Base-by-base conservation (phyloP, 78 protist species). In the Chrysochromulina tobinii region DNA sequence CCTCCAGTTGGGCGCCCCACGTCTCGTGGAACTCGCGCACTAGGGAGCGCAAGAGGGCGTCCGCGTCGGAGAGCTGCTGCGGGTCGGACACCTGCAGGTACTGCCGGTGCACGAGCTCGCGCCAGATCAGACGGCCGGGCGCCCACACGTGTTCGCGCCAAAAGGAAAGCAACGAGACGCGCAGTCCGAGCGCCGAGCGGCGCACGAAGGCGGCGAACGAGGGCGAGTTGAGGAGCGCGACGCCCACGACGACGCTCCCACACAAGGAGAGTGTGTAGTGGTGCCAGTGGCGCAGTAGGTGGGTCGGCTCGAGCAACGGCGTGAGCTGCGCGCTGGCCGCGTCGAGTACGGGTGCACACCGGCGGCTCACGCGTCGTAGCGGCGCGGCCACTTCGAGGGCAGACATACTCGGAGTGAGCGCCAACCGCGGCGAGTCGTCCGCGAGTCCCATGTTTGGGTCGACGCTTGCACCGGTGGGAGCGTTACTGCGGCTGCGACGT, bases 81-180 rank as follows among this genome's bases (percentile, higher is more conserved):
- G 83, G 83, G 57, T 75, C 57, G 21, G 58, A 50, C 27, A 75
- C 77, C 58, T 50, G 83, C 83, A 17, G 21, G 83, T 75, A 75
- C 57, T 75, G 83, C 57, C 58, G 54, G 27, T 38, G 17, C 14
- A 17, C 12, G 58, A 75, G 57, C 83, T 75, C 83, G 1, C 57
- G 51, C 58, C 3, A 3, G 27, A 75, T 38, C 27, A 75, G 1
- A 11, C 3, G 2, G 25, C 23, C 54, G 58, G 83, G 83, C 27
- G 83, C 23, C 11, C 2, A 2, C 58, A 75, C 58, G 57, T 75
- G 58, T 3, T 75, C 55, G 12, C 23, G 1, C 83, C 12, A 18
- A 18, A 75, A 75, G 17, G 83, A 75, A 57, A 18, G 14, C 58
- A 57, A 14, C 58, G 83, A 6, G 25, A 3, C 57, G 51, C 11